Conservation (phyloP, 768 basidiomycete species). For the Tubosaeta sp. region DNA sequence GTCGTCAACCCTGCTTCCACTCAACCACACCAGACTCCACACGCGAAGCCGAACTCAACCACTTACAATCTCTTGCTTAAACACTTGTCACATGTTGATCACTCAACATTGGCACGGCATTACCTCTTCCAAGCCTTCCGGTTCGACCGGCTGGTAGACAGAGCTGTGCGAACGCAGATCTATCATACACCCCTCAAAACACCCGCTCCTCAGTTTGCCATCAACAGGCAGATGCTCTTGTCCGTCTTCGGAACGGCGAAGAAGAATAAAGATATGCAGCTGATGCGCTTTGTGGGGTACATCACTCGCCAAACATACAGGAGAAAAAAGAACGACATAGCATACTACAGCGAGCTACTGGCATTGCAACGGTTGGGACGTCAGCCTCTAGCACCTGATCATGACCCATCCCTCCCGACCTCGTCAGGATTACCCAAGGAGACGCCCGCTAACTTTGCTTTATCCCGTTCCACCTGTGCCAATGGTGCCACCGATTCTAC, state of each 20-base stretch:
- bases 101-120: constrained; percentile 59
- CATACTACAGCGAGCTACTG: constrained; percentile 37
- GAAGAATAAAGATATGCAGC: constrained; percentile 49
- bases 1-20: constrained; percentile 36
- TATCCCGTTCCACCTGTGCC: not conserved
- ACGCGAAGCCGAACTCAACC: constrained; percentile 60
- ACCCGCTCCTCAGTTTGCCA: constrained; percentile 46
- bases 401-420: constrained; percentile 14
- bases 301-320: constrained; percentile 44
- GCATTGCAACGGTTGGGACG: constrained; percentile 23
- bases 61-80: constrained; percentile 62
- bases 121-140: constrained; percentile 54
- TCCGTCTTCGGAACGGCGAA: constrained; percentile 58
- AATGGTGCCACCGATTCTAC: constrained; percentile 10
- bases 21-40: constrained; percentile 33
- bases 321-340: constrained; percentile 46
- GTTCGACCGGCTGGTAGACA: constrained; percentile 36
- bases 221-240: constrained; percentile 54
- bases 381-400: constrained; percentile 18
- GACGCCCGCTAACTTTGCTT: not conserved
- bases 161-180: constrained; percentile 33
- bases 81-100: constrained; percentile 45
- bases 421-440: not conserved
- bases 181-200: constrained; percentile 31
- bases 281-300: constrained; percentile 56